Evolutionary conservation across 2,329 filamentous ascomycete species (phyloP).

Genomic region (Coleophoma eucalyptorum): DNA sequence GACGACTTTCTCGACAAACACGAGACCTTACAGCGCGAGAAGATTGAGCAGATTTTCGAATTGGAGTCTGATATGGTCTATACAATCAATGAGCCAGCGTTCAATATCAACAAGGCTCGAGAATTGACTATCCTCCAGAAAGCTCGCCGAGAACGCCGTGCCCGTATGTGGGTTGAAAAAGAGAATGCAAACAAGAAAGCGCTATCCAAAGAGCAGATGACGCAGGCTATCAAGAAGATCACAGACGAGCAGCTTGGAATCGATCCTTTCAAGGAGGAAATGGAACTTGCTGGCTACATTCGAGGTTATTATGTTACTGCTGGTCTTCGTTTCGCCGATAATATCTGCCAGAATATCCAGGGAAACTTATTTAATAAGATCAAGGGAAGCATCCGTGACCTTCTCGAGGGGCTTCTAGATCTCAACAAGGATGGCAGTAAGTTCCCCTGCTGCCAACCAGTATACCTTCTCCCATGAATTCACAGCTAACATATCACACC

Average conservation of each 20-base stretch:
- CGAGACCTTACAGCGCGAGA: background rate
- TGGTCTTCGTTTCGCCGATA: conserved; percentile 59
- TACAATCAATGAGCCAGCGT: conserved; percentile 26
- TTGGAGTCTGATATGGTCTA: conserved; percentile 10
- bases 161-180: too few species aligned
- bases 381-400: conserved; percentile 1
- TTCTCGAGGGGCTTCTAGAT: conserved; percentile 10
- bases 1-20: conserved; percentile 7
- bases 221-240: background rate
- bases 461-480: background rate
- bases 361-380: conserved; percentile 8
- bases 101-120: conserved; percentile 39
- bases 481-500: background rate
- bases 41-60: conserved; percentile 6
- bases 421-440: conserved; percentile 7
- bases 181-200: background rate
- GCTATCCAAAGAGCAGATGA: conserved; percentile 1
- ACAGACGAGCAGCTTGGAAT: conserved; percentile 38
- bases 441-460: background rate
- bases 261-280: conserved; percentile 56
- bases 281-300: conserved; percentile 59
- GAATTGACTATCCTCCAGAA: conserved; percentile 17
- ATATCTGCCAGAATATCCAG: conserved; percentile 14
- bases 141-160: too few species aligned
- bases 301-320: conserved; percentile 69